Base-by-base conservation (phyloP, 2,329 filamentous ascomycete species). In the Corniculantispora saksenae region DNA sequence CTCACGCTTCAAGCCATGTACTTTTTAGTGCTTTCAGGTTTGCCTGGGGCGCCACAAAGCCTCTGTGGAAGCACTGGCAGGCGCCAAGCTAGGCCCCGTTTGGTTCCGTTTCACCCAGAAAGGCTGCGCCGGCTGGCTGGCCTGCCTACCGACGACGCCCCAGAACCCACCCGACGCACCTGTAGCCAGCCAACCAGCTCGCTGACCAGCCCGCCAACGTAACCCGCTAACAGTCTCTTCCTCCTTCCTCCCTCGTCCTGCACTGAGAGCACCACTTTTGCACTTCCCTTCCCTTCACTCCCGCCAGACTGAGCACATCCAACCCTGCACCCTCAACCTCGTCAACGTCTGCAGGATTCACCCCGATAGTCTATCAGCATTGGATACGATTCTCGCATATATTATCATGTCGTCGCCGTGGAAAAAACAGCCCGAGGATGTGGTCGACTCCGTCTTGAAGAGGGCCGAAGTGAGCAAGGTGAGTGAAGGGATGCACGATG, bases 401-500 rank as follows among this genome's bases (percentile, higher is more conserved):
- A 29, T 51, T 43, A 81, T 67, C 71, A 88, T 88, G 86, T 80
- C 85, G 72, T 88, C 86, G 70, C 84, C 86, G 66, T 84, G 84
- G 78, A 86, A 86, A 78, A 84, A 85, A 70, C 85, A 89, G 72
- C 86, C 87, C 45, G 86, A 89, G 74, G 84, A 81, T 72, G 87
- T 89, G 63, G 87, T 83, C 63, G 89, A 90, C 76, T 86, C 86
- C 77, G 88, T 92, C 64, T 83, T 92, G 73, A 89, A 89, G 77
- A 83, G 90, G 79, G 89, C 88, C 67, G 89, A 92, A 82, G 86
- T 92, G 71, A 89, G 89, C 83, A 91, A 91, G 84, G 90, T 92
- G 81, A 74, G 83, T 77, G 66, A 67, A 65, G 63, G 56, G 57
- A 65, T 65, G 63, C 55, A 60, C 55, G 56, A 55, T 48, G 59